phyloP scores from a whole-genome alignment of 192 early-diverging fungal genomes.

The Geosiphon pyriformis region DNA sequence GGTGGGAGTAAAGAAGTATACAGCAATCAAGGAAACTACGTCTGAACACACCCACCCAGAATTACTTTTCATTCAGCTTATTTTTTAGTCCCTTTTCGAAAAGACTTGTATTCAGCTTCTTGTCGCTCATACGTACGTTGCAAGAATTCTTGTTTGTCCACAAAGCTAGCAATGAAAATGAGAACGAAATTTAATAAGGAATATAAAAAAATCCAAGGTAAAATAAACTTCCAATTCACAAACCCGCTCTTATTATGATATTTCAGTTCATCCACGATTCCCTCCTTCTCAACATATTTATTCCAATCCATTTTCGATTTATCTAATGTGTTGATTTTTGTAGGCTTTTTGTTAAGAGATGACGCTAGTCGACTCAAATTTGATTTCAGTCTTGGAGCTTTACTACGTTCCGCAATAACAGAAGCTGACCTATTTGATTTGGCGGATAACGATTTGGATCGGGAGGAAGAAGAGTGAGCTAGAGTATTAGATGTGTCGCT shows the following conservation, averaged over 20 bases:
- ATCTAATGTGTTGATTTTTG: slow-evolving; percentile 65
- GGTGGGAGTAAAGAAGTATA: no score
- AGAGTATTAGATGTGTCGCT: background rate
- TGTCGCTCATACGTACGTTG: slow-evolving; percentile 59
- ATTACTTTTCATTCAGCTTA: no score
- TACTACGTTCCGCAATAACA: background rate
- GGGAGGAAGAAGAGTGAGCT: background rate
- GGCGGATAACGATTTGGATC: background rate
- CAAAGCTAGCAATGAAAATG: slow-evolving; percentile 36
- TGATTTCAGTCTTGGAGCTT: slow-evolving; percentile 27
- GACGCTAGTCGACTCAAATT: slow-evolving; percentile 28
- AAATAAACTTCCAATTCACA: background rate
- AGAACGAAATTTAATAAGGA: background rate
- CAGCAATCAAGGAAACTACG: no score
- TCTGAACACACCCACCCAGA: no score
- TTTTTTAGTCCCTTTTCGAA: slow-evolving; percentile 1
- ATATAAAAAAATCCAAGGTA: background rate
- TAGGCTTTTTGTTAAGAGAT: slow-evolving; percentile 43
- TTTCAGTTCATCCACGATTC: slow-evolving; percentile 57
- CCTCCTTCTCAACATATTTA: slow-evolving; percentile 54
- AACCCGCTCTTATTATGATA: slow-evolving; percentile 64
- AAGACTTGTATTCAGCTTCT: slow-evolving; percentile 39
- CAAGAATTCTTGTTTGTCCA: slow-evolving; percentile 67
- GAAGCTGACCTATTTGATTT: background rate
- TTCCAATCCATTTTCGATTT: slow-evolving; percentile 69